Evolutionary conservation across 1,284 basidiomycete genomes (phyloP).

Genomic region (Pseudomicrostroma phylloplanum): DNA sequence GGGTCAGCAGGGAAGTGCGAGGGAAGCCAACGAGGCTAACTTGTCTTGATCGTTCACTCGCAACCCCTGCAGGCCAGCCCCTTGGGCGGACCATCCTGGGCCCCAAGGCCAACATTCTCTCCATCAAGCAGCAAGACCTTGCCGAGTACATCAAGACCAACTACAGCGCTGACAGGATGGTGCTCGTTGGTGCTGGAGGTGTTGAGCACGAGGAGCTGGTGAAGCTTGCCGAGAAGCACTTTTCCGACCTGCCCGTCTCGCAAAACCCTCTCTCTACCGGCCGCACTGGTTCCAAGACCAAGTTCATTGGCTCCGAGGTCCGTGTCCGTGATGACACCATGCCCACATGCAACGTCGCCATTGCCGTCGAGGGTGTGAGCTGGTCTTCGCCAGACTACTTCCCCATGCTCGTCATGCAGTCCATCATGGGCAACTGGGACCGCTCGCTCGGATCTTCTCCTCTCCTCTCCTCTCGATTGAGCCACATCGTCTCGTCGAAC

Average conservation of each 20-base stretch:
- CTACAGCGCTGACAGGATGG: slow-evolving; percentile 98
- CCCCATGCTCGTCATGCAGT: slow-evolving; percentile 98
- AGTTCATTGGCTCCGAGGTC: slow-evolving; percentile 91
- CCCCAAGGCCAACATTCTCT: slow-evolving; percentile 91
- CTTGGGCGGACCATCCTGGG: slow-evolving; percentile 97
- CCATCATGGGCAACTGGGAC: slow-evolving; percentile 99
- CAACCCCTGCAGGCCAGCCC: slow-evolving; percentile 66
- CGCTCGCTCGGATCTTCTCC: slow-evolving; percentile 86
- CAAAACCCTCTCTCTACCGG: slow-evolving; percentile 72
- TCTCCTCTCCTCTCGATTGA: slow-evolving; percentile 82
- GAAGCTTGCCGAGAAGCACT: slow-evolving; percentile 89
- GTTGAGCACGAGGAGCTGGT: slow-evolving; percentile 88
- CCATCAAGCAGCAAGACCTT: slow-evolving; percentile 87
- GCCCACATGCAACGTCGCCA: slow-evolving; percentile 81
- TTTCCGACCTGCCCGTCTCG: slow-evolving; percentile 80
- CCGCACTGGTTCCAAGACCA: slow-evolving; percentile 55
- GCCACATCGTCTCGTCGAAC: slow-evolving; percentile 83
- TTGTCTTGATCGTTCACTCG: slow-evolving; percentile 8
- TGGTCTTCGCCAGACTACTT: slow-evolving; percentile 99
- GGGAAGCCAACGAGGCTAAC: not conserved
- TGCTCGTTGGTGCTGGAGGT: slow-evolving; percentile 92
- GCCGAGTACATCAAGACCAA: slow-evolving; percentile 89
- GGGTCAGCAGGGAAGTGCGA: not conserved
- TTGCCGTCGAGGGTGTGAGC: slow-evolving; percentile 95
- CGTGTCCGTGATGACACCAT: slow-evolving; percentile 89